phyloP scores from a whole-genome alignment of 768 basidiomycete genomes.

The Hypholoma fasciculare region DNA sequence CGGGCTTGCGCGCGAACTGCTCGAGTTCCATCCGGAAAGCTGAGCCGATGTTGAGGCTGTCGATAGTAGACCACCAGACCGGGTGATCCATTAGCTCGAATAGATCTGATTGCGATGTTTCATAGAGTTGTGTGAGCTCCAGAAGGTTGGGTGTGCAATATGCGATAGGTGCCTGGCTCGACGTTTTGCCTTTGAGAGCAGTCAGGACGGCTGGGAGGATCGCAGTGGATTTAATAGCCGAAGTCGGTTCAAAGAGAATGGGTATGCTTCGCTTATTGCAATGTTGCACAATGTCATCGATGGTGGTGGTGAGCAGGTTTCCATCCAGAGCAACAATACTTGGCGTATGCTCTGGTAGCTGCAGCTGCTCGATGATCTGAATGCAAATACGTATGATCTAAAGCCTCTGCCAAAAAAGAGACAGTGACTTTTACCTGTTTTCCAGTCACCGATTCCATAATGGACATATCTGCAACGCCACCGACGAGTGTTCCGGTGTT shows the following conservation, averaged over 20 bases:
- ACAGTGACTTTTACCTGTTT: constrained; percentile 34
- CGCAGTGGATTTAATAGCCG: constrained; percentile 71
- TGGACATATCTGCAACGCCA: constrained; percentile 94
- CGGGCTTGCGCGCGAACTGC: constrained; percentile 49
- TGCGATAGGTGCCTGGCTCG: constrained; percentile 48
- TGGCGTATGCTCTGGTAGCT: constrained; percentile 41
- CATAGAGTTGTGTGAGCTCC: constrained; percentile 69
- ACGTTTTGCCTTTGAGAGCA: constrained; percentile 24
- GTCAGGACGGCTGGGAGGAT: constrained; percentile 65
- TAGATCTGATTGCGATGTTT: constrained; percentile 42
- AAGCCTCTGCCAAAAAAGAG: neutral
- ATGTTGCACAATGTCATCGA: constrained; percentile 51
- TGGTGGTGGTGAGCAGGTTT: constrained; percentile 59
- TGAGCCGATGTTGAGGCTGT: constrained; percentile 64
- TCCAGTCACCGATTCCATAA: constrained; percentile 49
- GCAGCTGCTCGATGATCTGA: constrained; percentile 59
- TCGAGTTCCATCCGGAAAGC: constrained; percentile 68
- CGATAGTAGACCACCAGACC: constrained; percentile 65
- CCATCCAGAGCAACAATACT: constrained; percentile 72
- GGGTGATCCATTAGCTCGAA: constrained; percentile 52
- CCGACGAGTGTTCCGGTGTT: constrained; percentile 65
- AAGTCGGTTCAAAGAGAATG: constrained; percentile 73
- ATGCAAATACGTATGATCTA: neutral
- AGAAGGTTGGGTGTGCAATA: constrained; percentile 85
- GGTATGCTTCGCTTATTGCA: constrained; percentile 45